A percentile compares a stretch with the other conserved stretches of the same genome.
Evolutionary conservation across 768 basidiomycete genomes (phyloP).

Genomic region (Pisolithus orientalis): DNA sequence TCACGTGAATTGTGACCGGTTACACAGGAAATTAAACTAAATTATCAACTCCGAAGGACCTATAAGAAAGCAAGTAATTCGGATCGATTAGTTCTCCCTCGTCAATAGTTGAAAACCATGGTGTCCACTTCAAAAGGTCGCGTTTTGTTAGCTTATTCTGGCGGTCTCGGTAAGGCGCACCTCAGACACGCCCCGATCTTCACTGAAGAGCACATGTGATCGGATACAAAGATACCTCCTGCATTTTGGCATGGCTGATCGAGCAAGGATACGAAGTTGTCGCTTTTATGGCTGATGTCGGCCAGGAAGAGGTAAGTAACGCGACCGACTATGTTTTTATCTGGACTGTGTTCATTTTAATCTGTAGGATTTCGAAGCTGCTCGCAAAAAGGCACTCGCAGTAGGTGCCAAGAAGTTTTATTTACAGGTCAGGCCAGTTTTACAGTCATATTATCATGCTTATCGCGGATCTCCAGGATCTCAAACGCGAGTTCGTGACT

Average conservation of each 20-base stretch:
- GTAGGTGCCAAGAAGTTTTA: slow-evolving; percentile 97
- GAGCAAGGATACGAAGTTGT: slow-evolving; percentile 97
- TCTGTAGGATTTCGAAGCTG: slow-evolving; percentile 84
- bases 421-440: slow-evolving; percentile 54
- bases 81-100: neutral
- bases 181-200: neutral
- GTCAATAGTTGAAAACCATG: neutral
- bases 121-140: slow-evolving; percentile 52
- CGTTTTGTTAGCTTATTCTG: slow-evolving; percentile 96
- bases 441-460: neutral
- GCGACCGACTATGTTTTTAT: neutral
- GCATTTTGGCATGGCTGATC: slow-evolving; percentile 98
- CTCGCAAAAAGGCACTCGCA: slow-evolving; percentile 78
- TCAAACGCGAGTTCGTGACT: slow-evolving; percentile 91
- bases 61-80: neutral
- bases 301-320: slow-evolving; percentile 71
- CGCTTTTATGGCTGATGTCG: slow-evolving; percentile 96
- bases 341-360: slow-evolving; percentile 1
- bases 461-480: slow-evolving; percentile 51
- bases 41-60: too few relatives aligned
- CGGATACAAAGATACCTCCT: slow-evolving; percentile 76
- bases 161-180: slow-evolving; percentile 77
- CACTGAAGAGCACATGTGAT: slow-evolving; percentile 1
- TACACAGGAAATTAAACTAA: too few relatives aligned
- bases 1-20: neutral